These are phyloP conservation scores for Marasmius fiardii DNA, from an alignment of 1,284 basidiomycete genomes.

Conservation along the genomic window DNA sequence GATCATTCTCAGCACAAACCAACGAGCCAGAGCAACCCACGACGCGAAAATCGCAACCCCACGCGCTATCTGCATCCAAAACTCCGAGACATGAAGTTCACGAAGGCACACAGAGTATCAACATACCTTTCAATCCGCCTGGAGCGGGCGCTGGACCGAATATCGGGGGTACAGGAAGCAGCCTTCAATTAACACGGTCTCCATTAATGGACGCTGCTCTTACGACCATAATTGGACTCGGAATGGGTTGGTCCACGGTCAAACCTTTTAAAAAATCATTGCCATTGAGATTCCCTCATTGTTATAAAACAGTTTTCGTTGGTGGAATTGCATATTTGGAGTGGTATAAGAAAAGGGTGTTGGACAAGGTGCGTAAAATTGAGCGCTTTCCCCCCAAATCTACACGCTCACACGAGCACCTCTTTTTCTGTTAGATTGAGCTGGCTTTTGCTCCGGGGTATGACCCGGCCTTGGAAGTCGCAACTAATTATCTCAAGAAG, in stretches of 20 bases:
- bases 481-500: conserved; percentile 39
- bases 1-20: no score
- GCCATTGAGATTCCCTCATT: neutral
- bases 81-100: conserved; percentile 32
- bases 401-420: conserved; percentile 8
- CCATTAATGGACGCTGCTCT: conserved; percentile 51
- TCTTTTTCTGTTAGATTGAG: conserved; percentile 46
- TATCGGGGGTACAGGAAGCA: conserved; percentile 26
- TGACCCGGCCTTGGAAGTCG: conserved; percentile 78
- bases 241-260: conserved; percentile 43
- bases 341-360: conserved; percentile 80
- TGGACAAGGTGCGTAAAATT: conserved; percentile 58
- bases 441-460: conserved; percentile 62
- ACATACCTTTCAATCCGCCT: conserved; percentile 38
- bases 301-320: conserved; percentile 45
- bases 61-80: conserved; percentile 4
- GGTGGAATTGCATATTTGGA: conserved; percentile 71
- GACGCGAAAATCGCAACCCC: conserved; percentile 4
- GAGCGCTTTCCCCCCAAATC: conserved; percentile 1
- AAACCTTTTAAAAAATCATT: neutral
- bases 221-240: conserved; percentile 57
- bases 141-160: conserved; percentile 31
- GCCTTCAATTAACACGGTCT: conserved; percentile 35
- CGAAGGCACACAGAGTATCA: conserved; percentile 32
- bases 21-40: no score